phyloP scores from a whole-genome alignment of 306 rosid genomes.

The Vachellia collinsii region DNA sequence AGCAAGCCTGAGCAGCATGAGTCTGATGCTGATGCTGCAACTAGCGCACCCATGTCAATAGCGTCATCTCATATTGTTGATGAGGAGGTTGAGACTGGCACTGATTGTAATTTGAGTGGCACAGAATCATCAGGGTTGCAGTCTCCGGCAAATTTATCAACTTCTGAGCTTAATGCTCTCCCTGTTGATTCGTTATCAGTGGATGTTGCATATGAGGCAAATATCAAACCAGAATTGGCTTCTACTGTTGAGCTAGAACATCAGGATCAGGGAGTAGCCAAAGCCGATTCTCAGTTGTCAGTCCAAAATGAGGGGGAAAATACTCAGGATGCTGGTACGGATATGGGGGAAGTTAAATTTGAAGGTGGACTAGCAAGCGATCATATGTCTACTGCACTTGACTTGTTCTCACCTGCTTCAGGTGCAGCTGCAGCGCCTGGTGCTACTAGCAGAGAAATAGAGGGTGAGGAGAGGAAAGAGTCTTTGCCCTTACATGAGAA shows the following conservation, averaged over 20 bases:
- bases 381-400: conserved; percentile 40
- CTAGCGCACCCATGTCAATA: conserved; percentile 36
- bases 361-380: conserved; percentile 41
- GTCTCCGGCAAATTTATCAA: conserved; percentile 41
- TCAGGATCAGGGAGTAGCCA: conserved; percentile 43
- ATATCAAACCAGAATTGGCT: conserved; percentile 36
- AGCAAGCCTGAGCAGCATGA: conserved; percentile 56
- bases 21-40: conserved; percentile 55
- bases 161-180: conserved; percentile 41
- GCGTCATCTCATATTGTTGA: conserved; percentile 47
- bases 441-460: conserved; percentile 35
- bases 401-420: conserved; percentile 39
- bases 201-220: conserved; percentile 31
- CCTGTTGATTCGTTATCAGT: conserved; percentile 41
- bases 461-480: conserved; percentile 38
- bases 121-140: conserved; percentile 49
- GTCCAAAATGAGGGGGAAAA: conserved; percentile 42
- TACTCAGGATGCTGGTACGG: conserved; percentile 35
- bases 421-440: conserved; percentile 39
- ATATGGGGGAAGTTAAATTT: conserved; percentile 41
- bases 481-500: conserved; percentile 38
- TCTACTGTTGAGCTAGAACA: conserved; percentile 42
- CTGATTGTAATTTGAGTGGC: conserved; percentile 38
- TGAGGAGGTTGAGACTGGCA: conserved; percentile 48
- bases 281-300: conserved; percentile 43